phyloP scores from a whole-genome alignment of 805 yeast genomes.

The Barnettozyma wickerhamii region DNA sequence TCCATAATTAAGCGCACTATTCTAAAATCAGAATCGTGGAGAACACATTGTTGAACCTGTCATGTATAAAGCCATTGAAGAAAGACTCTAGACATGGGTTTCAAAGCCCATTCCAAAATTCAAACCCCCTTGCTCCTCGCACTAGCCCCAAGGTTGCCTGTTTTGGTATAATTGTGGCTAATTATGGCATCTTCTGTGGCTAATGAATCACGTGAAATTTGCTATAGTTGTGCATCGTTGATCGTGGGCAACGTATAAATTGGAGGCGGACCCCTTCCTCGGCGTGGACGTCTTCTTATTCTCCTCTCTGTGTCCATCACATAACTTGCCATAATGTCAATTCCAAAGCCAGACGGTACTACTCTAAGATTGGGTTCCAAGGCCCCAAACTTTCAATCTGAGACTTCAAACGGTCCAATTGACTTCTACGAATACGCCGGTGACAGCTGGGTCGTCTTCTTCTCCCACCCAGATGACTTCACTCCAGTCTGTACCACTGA shows the following conservation, averaged over 20 bases:
- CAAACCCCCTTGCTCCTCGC: not conserved
- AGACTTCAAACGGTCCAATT: conserved; percentile 58
- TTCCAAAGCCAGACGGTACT: conserved; percentile 35
- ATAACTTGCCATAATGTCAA: conserved; percentile 28
- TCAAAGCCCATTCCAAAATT: not conserved
- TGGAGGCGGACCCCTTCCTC: not conserved
- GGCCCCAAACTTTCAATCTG: conserved; percentile 66
- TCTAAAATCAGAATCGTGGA: too few species aligned
- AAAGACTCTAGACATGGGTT: too few species aligned
- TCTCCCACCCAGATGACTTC: conserved; percentile 75
- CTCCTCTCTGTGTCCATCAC: not conserved
- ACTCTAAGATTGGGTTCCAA: conserved; percentile 51
- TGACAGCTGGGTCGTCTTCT: conserved; percentile 59
- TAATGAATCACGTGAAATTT: conserved; percentile 21
- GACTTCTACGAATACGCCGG: conserved; percentile 62
- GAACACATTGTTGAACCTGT: too few species aligned
- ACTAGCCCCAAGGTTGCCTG: not conserved
- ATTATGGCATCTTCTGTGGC: conserved; percentile 5
- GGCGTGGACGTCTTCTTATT: not conserved
- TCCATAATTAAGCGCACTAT: too few species aligned
- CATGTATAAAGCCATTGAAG: too few species aligned
- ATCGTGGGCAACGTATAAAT: conserved; percentile 5
- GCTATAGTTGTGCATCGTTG: conserved; percentile 1
- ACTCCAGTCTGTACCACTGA: conserved; percentile 81
- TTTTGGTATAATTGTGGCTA: not conserved